These are phyloP conservation scores for Phanerodontia chrysosporium DNA, from an alignment of 768 basidiomycete genomes.

Conservation along the genomic window DNA sequence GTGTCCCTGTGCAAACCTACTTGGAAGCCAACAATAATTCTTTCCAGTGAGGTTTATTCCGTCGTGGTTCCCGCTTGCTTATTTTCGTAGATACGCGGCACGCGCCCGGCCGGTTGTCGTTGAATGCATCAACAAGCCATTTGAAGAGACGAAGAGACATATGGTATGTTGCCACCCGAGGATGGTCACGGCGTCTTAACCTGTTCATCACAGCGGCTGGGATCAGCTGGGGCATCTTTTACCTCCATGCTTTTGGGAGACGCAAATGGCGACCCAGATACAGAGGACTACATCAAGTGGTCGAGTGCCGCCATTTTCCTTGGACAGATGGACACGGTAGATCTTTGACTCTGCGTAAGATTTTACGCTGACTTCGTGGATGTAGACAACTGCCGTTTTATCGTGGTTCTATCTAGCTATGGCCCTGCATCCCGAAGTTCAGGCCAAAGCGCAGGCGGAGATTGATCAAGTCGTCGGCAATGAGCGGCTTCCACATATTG, in stretches of 20 bases:
- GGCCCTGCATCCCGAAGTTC: constrained; percentile 16
- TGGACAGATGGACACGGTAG: neutral
- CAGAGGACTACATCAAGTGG: neutral
- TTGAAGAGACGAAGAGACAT: neutral
- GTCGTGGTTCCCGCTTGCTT: constrained; percentile 9
- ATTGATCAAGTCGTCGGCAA: constrained; percentile 18
- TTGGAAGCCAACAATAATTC: neutral
- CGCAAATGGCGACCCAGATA: neutral
- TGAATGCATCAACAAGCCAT: constrained; percentile 3
- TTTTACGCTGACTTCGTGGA: no score
- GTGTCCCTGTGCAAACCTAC: neutral
- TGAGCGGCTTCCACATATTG: constrained; percentile 19
- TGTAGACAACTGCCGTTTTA: neutral
- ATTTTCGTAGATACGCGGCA: neutral
- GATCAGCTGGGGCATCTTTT: neutral
- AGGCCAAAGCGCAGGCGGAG: constrained; percentile 15
- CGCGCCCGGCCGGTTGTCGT: neutral
- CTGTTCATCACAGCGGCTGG: neutral
- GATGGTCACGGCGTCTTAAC: neutral
- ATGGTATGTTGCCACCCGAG: neutral
- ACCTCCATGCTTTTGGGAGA: neutral
- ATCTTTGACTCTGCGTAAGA: neutral
- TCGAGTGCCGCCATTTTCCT: neutral
- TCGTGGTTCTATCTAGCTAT: constrained; percentile 14
- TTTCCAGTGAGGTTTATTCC: constrained; percentile 3